A percentile compares a stretch with the other conserved stretches of the same genome.
These are phyloP conservation scores for Sporisorium reilianum DNA, from an alignment of 1,284 basidiomycete species.

Conservation along the genomic window DNA sequence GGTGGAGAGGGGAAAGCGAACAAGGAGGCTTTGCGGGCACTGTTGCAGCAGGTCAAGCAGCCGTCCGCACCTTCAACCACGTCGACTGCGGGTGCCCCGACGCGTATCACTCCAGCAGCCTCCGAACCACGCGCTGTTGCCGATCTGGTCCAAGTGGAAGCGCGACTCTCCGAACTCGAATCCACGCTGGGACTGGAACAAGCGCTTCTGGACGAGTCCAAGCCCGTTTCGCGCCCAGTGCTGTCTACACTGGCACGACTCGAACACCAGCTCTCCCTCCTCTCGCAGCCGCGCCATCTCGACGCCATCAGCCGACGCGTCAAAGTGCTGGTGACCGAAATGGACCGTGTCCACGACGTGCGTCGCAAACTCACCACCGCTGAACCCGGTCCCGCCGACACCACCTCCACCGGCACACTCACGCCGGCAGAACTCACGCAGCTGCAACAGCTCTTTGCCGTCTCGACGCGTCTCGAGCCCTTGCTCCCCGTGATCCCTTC, in stretches of 20 bases:
- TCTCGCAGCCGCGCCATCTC: constrained; percentile 94
- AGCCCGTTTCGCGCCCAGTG: constrained; percentile 79
- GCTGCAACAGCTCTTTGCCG: constrained; percentile 73
- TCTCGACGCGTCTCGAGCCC: constrained; percentile 85
- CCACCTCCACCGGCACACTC: constrained; percentile 13
- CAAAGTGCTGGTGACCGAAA: constrained; percentile 89
- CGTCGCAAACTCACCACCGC: constrained; percentile 70
- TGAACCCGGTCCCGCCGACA: constrained; percentile 63
- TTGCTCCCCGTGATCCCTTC: constrained; percentile 89
- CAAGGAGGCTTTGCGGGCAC: constrained; percentile 15
- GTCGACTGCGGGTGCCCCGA: not conserved
- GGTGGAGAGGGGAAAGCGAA: not conserved
- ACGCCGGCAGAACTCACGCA: constrained; percentile 35
- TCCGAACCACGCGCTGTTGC: not conserved
- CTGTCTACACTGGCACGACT: constrained; percentile 83
- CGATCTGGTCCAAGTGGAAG: constrained; percentile 34
- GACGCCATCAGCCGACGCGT: constrained; percentile 95
- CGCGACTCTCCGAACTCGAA: constrained; percentile 50
- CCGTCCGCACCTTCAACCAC: not conserved
- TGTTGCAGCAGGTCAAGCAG: constrained; percentile 28
- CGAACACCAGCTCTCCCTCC: constrained; percentile 84
- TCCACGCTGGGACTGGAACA: constrained; percentile 44
- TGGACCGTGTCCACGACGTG: constrained; percentile 82
- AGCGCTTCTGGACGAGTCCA: constrained; percentile 47
- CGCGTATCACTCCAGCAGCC: not conserved